Conservation (phyloP, 2,329 filamentous ascomycete genomes). For the Parastagonospora avenae region DNA sequence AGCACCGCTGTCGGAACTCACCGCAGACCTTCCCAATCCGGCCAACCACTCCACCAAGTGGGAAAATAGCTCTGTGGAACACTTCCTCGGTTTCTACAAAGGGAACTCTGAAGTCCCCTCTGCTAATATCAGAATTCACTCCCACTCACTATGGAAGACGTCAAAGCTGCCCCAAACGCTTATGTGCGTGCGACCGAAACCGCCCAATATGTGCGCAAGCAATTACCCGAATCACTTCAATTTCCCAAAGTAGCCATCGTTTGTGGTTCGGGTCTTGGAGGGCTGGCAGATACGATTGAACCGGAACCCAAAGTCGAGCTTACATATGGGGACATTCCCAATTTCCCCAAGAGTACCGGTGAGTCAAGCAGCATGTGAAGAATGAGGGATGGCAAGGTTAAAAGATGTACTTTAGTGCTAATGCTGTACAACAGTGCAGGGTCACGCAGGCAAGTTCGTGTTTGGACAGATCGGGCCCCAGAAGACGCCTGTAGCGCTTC, state of each 20-base stretch:
- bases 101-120: too few species aligned
- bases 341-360: slow-evolving; percentile 67
- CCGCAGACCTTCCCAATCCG: slow-evolving; percentile 26
- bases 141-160: slow-evolving; percentile 21
- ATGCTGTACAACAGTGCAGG: slow-evolving; percentile 50
- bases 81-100: not conserved
- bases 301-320: slow-evolving; percentile 57
- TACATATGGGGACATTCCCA: slow-evolving; percentile 64
- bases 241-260: slow-evolving; percentile 65
- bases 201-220: slow-evolving; percentile 54
- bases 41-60: slow-evolving; percentile 20
- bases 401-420: not conserved
- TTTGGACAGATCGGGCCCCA: slow-evolving; percentile 63
- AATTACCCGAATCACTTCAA: slow-evolving; percentile 57
- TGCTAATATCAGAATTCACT: too few species aligned
- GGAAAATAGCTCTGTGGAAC: not conserved
- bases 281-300: slow-evolving; percentile 63
- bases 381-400: not conserved
- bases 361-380: not conserved
- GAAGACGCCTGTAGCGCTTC: slow-evolving; percentile 63
- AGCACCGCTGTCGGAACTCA: slow-evolving; percentile 12
- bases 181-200: slow-evolving; percentile 57
- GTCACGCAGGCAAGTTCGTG: slow-evolving; percentile 69
- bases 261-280: slow-evolving; percentile 68
- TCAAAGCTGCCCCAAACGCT: slow-evolving; percentile 37